Percentiles rank a stretch among this genome's conserved stretches.
Evolutionary conservation across 1,284 basidiomycete genomes (phyloP).

Genomic region (Dichomitus squalens): DNA sequence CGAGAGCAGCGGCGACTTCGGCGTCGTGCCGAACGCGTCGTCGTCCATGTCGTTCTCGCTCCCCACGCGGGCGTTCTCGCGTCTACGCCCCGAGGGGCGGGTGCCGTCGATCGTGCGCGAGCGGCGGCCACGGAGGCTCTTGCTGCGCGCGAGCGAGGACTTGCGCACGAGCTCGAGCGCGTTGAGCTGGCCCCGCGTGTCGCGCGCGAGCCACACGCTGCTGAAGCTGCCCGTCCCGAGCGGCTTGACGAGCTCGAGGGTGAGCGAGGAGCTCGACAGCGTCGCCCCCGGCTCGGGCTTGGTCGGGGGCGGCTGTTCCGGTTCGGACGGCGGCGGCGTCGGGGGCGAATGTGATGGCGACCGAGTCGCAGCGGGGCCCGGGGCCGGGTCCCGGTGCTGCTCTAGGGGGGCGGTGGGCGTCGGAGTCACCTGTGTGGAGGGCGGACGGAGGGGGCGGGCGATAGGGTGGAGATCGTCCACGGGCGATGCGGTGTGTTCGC

Average conservation of each 20-base stretch:
- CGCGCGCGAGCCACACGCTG: slow-evolving; percentile 73
- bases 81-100: slow-evolving; percentile 17
- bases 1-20: slow-evolving; percentile 12
- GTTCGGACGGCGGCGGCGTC: slow-evolving; percentile 17
- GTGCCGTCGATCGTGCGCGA: slow-evolving; percentile 28
- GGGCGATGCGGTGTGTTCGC: slow-evolving; percentile 14
- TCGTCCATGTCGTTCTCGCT: slow-evolving; percentile 20
- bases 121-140: slow-evolving; percentile 33
- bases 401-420: slow-evolving; percentile 5
- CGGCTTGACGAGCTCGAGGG: slow-evolving; percentile 49
- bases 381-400: too few relatives aligned
- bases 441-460: slow-evolving; percentile 3
- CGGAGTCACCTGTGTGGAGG: slow-evolving; percentile 11
- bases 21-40: neutral
- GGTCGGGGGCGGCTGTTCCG: slow-evolving; percentile 10
- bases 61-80: slow-evolving; percentile 14
- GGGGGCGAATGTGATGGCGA: neutral
- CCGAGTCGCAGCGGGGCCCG: neutral
- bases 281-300: slow-evolving; percentile 24
- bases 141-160: slow-evolving; percentile 34
- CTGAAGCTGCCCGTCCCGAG: slow-evolving; percentile 81
- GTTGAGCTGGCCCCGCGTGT: slow-evolving; percentile 43
- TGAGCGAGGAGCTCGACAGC: slow-evolving; percentile 31
- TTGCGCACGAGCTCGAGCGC: slow-evolving; percentile 39
- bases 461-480: slow-evolving; percentile 9